Evolutionary conservation across 352 stramenopile genomes (phyloP), one percentile per base, ranked within the genome.

Genomic region (Phytophthora fragariae): DNA sequence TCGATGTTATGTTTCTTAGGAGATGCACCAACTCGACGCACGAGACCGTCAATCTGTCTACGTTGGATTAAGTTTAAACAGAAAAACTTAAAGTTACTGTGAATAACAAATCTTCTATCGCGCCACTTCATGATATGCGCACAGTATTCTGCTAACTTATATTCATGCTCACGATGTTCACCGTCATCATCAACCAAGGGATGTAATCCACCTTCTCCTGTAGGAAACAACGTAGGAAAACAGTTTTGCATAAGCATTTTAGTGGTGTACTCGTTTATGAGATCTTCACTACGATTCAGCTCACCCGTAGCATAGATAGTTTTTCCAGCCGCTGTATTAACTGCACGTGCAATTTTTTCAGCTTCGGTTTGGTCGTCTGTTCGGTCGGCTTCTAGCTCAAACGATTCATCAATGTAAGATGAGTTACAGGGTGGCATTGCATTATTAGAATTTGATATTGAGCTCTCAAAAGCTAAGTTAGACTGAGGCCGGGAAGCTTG

Each of bases 61-160:
- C 72, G n/a, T n/a, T 79, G 72, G 37, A 79, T 76, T 12, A 80
- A 11, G 12, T 47, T 73, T 1, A 63, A 15, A 29, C 58, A 80
- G 24, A 72, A n/a, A 80, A 76, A n/a, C 27, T 80, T 76, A 57
- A 80, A 80, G 2, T 67, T 76, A 27, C 67, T 4, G 17, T 68
- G 62, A 6, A 56, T 61, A 33, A 67, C 52, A n/a, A n/a, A n/a
- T n/a, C n/a, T n/a, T n/a, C n/a, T n/a, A n/a, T n/a, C n/a, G n/a
- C n/a, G n/a, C n/a, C n/a, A n/a, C n/a, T n/a, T n/a, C n/a, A n/a
- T n/a, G n/a, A n/a, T n/a, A n/a, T n/a, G n/a, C n/a, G n/a, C n/a
- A n/a, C n/a, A n/a, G n/a, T n/a, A n/a, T n/a, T n/a, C n/a, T n/a
- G n/a, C n/a, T n/a, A n/a, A n/a, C n/a, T n/a, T n/a, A n/a, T n/a